Conservation (phyloP, 2,329 filamentous ascomycete genomes). For the Fusarium lateritium region DNA sequence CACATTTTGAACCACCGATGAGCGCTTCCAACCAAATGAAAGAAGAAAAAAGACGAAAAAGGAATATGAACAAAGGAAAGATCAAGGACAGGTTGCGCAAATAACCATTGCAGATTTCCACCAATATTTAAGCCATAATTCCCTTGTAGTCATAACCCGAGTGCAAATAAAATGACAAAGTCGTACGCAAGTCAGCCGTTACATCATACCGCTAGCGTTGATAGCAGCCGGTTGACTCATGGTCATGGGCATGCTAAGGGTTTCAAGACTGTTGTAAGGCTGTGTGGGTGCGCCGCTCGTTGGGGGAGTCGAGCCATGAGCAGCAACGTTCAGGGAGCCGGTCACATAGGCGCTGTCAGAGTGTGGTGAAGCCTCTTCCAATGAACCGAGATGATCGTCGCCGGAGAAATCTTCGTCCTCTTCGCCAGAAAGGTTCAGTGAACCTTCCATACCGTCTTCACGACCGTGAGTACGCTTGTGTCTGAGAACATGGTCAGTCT, state of each 20-base stretch:
- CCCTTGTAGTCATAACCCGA: slow-evolving; percentile 50
- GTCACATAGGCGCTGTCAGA: slow-evolving; percentile 76
- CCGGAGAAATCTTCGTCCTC: slow-evolving; percentile 87
- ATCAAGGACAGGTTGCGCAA: slow-evolving; percentile 39
- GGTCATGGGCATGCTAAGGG: slow-evolving; percentile 75
- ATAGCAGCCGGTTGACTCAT: slow-evolving; percentile 69
- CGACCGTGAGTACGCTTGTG: slow-evolving; percentile 85
- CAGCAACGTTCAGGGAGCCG: slow-evolving; percentile 64
- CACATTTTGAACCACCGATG: slow-evolving; percentile 48
- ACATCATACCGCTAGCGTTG: slow-evolving; percentile 63
- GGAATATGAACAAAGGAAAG: slow-evolving; percentile 48
- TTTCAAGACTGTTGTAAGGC: slow-evolving; percentile 71
- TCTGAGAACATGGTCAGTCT: slow-evolving; percentile 63
- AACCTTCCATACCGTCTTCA: slow-evolving; percentile 71
- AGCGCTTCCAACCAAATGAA: slow-evolving; percentile 44
- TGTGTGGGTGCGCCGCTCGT: slow-evolving; percentile 51
- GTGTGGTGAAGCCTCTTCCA: slow-evolving; percentile 83
- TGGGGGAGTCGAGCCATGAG: slow-evolving; percentile 51
- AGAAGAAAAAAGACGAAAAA: slow-evolving; percentile 40
- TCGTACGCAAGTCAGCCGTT: slow-evolving; percentile 47
- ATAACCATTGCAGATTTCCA: slow-evolving; percentile 43
- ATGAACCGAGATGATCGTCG: slow-evolving; percentile 85
- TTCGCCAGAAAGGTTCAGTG: slow-evolving; percentile 80
- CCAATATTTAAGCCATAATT: slow-evolving; percentile 48
- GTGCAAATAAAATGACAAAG: slow-evolving; percentile 46